These are phyloP conservation scores for Venturia nashicola DNA, from an alignment of 2,329 filamentous ascomycete genomes.

Conservation along the genomic window DNA sequence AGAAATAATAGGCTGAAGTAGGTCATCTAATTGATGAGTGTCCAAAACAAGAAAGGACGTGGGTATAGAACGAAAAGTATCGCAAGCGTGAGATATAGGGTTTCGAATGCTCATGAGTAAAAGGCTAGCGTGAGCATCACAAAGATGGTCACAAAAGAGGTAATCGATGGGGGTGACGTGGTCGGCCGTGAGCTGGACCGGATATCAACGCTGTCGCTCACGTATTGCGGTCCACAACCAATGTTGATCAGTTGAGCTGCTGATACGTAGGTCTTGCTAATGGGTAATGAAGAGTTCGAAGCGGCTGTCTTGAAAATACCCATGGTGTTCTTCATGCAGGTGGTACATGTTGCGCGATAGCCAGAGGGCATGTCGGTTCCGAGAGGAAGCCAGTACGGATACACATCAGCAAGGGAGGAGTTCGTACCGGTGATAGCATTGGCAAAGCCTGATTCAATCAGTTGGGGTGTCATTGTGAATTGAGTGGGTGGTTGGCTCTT, in stretches of 20 bases:
- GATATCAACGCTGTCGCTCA: conserved; percentile 35
- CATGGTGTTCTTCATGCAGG: conserved; percentile 73
- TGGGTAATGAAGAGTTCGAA: conserved; percentile 49
- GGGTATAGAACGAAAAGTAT: background rate
- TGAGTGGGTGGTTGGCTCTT: conserved; percentile 24
- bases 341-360: conserved; percentile 59
- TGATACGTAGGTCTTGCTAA: conserved; percentile 55
- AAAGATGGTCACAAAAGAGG: background rate
- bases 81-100: background rate
- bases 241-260: conserved; percentile 66
- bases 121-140: background rate
- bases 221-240: conserved; percentile 44
- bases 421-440: conserved; percentile 64
- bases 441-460: conserved; percentile 44
- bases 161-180: background rate
- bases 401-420: conserved; percentile 56
- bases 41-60: background rate
- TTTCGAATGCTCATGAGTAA: too few species aligned
- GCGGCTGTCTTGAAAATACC: conserved; percentile 61
- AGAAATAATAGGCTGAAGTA: background rate
- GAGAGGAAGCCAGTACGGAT: conserved; percentile 76
- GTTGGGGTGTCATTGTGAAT: background rate
- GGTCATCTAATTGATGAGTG: background rate
- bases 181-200: conserved; percentile 12
- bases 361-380: conserved; percentile 57